Evolutionary conservation across 108 stramenopile species (phyloP).

Genomic region (Skeletonema costatum): DNA sequence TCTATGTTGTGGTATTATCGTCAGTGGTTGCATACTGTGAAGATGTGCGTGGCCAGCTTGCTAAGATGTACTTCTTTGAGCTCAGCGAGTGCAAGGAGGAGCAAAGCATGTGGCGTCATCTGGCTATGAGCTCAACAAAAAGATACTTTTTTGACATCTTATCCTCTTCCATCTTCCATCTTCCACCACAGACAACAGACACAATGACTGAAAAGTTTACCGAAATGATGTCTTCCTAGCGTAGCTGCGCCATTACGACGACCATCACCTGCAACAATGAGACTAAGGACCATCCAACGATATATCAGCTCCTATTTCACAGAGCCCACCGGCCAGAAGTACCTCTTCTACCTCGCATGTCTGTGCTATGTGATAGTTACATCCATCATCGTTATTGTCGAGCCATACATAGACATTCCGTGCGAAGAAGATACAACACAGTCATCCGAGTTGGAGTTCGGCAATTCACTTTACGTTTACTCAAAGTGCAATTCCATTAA

Average conservation of each 20-base stretch:
- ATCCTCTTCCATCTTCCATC: no score
- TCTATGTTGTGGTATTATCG: no score
- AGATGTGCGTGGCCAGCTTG: no score
- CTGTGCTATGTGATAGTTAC: slow-evolving; percentile 25
- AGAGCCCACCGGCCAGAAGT: background rate
- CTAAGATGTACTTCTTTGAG: no score
- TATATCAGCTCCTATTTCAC: background rate
- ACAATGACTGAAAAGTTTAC: no score
- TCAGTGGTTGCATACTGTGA: no score
- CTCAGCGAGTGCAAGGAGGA: no score
- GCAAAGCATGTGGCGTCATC: background rate
- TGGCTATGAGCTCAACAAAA: background rate
- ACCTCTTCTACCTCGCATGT: slow-evolving; percentile 24
- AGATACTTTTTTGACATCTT: no score
- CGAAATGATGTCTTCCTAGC: no score
- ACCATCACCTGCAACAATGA: background rate
- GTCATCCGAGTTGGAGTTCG: slow-evolving; percentile 22
- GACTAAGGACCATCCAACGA: background rate
- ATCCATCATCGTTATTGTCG: slow-evolving; percentile 27
- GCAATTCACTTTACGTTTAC: slow-evolving; percentile 26
- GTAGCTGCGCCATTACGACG: no score
- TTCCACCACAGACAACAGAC: no score
- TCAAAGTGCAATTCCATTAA: slow-evolving; percentile 20
- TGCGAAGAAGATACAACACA: slow-evolving; percentile 13
- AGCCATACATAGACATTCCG: slow-evolving; percentile 25